Conservation (phyloP, 83 land plant genomes). For the Picea abies region DNA sequence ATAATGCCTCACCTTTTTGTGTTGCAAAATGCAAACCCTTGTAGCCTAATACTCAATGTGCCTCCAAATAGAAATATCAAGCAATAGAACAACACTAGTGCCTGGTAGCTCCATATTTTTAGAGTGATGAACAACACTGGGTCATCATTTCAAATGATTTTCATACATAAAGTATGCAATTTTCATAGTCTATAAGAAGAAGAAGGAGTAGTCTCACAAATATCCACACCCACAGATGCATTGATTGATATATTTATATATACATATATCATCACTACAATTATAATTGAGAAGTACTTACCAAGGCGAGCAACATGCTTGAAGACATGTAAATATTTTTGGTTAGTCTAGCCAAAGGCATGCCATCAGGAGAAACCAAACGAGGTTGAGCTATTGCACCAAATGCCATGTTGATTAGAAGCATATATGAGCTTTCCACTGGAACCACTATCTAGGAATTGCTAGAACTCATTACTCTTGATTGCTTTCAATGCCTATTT, state of each 20-base stretch:
- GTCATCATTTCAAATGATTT: too few relatives aligned
- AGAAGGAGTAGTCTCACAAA: neutral
- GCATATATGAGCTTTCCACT: neutral
- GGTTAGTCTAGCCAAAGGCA: constrained; percentile 11
- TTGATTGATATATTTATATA: too few relatives aligned
- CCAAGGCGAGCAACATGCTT: constrained; percentile 65
- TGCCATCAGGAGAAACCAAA: constrained; percentile 18
- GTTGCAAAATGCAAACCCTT: neutral
- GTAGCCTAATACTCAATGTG: constrained; percentile 1
- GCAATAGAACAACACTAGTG: neutral
- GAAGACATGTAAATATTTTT: constrained; percentile 33
- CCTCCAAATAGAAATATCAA: neutral
- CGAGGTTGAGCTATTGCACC: constrained; percentile 33
- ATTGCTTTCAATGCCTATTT: too few relatives aligned
- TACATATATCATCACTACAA: neutral
- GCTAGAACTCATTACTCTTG: neutral
- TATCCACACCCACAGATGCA: neutral
- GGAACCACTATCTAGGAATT: neutral
- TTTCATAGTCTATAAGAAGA: neutral
- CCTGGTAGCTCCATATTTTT: neutral
- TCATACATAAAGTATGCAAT: neutral
- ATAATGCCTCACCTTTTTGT: neutral
- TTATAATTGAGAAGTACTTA: constrained; percentile 12
- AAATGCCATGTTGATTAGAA: constrained; percentile 30
- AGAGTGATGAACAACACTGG: too few relatives aligned